Evolutionary conservation across 148 eudicot genomes (phyloP), one percentile per base, ranked within the genome.

Genomic region (Cornus suecica): DNA sequence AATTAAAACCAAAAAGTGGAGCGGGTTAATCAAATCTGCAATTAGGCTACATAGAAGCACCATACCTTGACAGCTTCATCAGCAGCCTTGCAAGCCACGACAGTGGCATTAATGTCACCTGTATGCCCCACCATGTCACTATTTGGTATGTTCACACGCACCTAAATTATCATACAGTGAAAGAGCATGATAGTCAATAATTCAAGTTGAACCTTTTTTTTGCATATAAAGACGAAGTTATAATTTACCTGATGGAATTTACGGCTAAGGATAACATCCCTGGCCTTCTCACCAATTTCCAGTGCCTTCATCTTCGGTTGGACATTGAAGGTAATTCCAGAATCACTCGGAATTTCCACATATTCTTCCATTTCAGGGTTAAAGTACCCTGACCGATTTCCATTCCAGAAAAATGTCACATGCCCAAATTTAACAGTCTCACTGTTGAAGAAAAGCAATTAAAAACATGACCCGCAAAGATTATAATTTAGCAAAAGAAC

Each of bases 351-450:
- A 74, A 94, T 84, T 72, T 94, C 98, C 42, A 94, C 97, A 78
- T 94, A 94, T 71, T 94, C 97, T 86, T 94, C 98, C 98, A 90
- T 79, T n/a, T 89, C 84, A 16, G 90, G 26, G 70, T 93, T 84
- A 72, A 93, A 93, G 81, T 81, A 93, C 63, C 98, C 98, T 32
- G 96, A 93, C 23, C 96, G 93, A 67, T 91, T 93, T 54, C 98
- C 98, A 52, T 93, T 93, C 98, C 98, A 93, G 85, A 93, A 93
- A 80, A 93, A 91, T 65, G 98, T 94, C 41, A 94, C 98, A 69
- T 92, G 98, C 68, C 98, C 97, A 82, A 94, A 94, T 80, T 94
- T 94, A 68, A 94, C 98, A 68, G 98, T 92, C 82, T 94, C 98
- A 83, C 97, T 94, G 80, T 60, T 23, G 15, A 56, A 31, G 73